phyloP scores from a whole-genome alignment of 768 basidiomycete species.

The Phylloporus sp. region DNA sequence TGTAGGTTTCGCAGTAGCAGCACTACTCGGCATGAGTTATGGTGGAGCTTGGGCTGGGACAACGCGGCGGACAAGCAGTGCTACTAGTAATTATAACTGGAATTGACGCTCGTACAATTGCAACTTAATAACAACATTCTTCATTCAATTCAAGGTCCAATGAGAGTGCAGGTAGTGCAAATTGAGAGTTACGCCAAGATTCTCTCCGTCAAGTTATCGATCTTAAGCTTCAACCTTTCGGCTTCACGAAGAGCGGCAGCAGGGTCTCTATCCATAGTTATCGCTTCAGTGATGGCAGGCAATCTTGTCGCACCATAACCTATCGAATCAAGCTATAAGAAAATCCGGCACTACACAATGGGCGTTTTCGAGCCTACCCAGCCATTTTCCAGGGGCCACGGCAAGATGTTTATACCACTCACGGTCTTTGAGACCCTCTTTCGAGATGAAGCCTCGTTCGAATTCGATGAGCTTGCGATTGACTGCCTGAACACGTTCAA shows the following conservation, averaged over 20 bases:
- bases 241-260: constrained; percentile 62
- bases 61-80: too few relatives aligned
- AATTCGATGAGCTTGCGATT: constrained; percentile 70
- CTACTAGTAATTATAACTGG: too few relatives aligned
- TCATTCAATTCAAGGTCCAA: too few relatives aligned
- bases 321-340: constrained; percentile 22
- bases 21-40: constrained; percentile 3
- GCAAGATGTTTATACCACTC: constrained; percentile 91
- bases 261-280: constrained; percentile 64
- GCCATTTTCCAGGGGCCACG: constrained; percentile 87
- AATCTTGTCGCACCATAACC: constrained; percentile 87
- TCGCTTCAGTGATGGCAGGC: constrained; percentile 77
- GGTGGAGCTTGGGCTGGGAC: background rate
- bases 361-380: constrained; percentile 44
- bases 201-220: constrained; percentile 47
- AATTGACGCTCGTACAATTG: too few relatives aligned
- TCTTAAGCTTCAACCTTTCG: constrained; percentile 48
- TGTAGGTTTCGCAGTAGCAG: background rate
- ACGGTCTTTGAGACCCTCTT: constrained; percentile 72
- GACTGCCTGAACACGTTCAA: constrained; percentile 52
- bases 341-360: background rate
- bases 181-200: constrained; percentile 14
- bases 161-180: too few relatives aligned
- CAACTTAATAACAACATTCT: too few relatives aligned
- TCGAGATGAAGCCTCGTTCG: constrained; percentile 81